These are phyloP conservation scores for Aspergillus niger DNA, from an alignment of 2,329 filamentous ascomycete genomes.

Conservation along the genomic window DNA sequence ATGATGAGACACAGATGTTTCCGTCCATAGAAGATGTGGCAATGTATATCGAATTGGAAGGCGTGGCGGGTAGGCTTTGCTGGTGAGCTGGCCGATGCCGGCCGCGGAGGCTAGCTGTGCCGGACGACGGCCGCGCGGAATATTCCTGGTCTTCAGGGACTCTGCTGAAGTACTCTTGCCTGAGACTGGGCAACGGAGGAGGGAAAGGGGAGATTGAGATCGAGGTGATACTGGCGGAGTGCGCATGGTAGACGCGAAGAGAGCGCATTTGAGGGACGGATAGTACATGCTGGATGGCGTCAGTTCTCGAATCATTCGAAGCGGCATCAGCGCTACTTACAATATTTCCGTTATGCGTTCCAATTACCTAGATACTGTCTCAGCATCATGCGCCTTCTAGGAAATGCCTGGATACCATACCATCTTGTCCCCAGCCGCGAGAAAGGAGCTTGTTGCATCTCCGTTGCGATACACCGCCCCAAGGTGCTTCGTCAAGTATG, in stretches of 20 bases:
- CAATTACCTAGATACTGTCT: conserved; percentile 67
- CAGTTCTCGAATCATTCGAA: conserved; percentile 15
- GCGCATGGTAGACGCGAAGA: conserved; percentile 85
- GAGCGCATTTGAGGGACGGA: conserved; percentile 79
- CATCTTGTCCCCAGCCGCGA: conserved; percentile 96
- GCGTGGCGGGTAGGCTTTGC: conserved; percentile 64
- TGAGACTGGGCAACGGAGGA: conserved; percentile 55
- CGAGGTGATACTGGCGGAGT: conserved; percentile 85
- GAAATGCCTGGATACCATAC: conserved; percentile 50
- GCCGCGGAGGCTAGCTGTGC: conserved; percentile 35
- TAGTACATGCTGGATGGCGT: conserved; percentile 69
- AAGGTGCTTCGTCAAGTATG: conserved; percentile 78
- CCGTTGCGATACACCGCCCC: conserved; percentile 86
- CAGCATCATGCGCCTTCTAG: conserved; percentile 31
- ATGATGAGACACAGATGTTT: conserved; percentile 86
- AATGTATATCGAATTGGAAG: conserved; percentile 90
- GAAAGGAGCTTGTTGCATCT: conserved; percentile 88
- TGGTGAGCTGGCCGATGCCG: conserved; percentile 27
- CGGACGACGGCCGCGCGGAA: conserved; percentile 29
- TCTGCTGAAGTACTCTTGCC: conserved; percentile 40
- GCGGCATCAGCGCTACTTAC: conserved; percentile 55
- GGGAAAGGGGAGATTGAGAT: conserved; percentile 89
- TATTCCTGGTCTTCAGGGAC: conserved; percentile 31
- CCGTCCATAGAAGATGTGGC: conserved; percentile 94
- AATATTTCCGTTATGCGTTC: conserved; percentile 95